Percentiles rank a stretch among this genome's conserved stretches.
Conservation (phyloP, 306 rosid species). For the Cicer arietinum region DNA sequence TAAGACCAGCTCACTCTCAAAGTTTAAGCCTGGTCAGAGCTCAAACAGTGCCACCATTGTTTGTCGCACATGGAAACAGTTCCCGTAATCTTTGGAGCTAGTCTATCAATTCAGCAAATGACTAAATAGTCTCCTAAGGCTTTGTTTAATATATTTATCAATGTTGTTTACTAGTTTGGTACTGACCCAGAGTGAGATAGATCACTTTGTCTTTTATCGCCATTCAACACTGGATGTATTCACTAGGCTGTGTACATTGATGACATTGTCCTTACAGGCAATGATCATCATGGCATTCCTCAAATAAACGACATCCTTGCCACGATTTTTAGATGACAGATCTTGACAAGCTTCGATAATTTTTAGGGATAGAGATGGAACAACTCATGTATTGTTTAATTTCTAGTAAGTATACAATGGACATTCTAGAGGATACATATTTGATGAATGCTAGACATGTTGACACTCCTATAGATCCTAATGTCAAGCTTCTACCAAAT, state of each 20-base stretch:
- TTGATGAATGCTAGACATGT: not conserved
- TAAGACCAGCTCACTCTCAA: not conserved
- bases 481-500: not conserved
- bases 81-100: not conserved
- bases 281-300: not conserved
- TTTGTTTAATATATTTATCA: not conserved
- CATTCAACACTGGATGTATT: not conserved
- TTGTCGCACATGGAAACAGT: not conserved
- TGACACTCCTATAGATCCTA: constrained; percentile 1
- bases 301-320: not conserved
- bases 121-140: not conserved
- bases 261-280: not conserved
- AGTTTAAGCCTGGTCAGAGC: not conserved
- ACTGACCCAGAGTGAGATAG: not conserved
- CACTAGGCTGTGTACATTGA: not conserved
- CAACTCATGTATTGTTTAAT: not conserved
- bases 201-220: not conserved
- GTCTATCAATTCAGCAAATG: not conserved
- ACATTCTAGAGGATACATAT: constrained; percentile 5
- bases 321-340: not conserved
- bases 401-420: not conserved
- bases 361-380: not conserved
- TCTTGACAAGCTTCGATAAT: not conserved
- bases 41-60: not conserved
- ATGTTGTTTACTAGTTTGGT: not conserved